Evolutionary conservation across 805 yeast genomes (phyloP).

Genomic region (Wickerhamomyces chambardii): DNA sequence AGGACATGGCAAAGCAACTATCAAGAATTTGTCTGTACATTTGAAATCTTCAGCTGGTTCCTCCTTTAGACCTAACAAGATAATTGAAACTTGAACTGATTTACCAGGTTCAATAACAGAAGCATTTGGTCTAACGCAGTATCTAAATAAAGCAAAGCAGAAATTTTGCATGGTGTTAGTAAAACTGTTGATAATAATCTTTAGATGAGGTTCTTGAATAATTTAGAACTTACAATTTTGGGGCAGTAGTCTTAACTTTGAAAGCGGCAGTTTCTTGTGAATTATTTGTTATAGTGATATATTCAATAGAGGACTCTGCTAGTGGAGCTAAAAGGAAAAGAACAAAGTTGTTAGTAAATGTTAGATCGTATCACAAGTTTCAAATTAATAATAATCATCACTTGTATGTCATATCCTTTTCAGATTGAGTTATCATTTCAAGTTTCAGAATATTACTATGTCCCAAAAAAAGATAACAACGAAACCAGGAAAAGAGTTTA

Average conservation of each 20-base stretch:
- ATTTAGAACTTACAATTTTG: slow-evolving; percentile 47
- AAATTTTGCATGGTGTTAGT: too few relatives aligned
- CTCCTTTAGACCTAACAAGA: slow-evolving; percentile 73
- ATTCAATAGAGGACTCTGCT: slow-evolving; percentile 60
- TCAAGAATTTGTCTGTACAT: slow-evolving; percentile 88
- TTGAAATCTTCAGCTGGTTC: slow-evolving; percentile 68
- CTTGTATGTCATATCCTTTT: too few relatives aligned
- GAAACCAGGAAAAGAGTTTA: neutral
- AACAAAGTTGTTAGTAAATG: slow-evolving; percentile 1
- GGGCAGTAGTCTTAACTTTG: slow-evolving; percentile 98
- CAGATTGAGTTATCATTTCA: too few relatives aligned
- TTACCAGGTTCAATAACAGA: slow-evolving; percentile 71
- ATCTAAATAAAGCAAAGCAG: too few relatives aligned
- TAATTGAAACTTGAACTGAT: slow-evolving; percentile 65
- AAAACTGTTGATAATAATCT: too few relatives aligned
- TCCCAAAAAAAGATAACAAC: neutral
- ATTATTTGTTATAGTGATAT: slow-evolving; percentile 42
- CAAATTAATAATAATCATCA: too few relatives aligned
- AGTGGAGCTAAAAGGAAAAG: slow-evolving; percentile 49
- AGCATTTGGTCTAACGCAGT: slow-evolving; percentile 96
- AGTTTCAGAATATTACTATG: neutral
- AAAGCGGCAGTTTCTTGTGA: slow-evolving; percentile 62
- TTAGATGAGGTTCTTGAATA: too few relatives aligned
- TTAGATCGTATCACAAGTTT: too few relatives aligned
- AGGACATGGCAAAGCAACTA: slow-evolving; percentile 77